Percentiles rank a stretch among this genome's conserved stretches.
Conservation (phyloP, 2,329 filamentous ascomycete genomes). For the Cordyceps fumosorosea region DNA sequence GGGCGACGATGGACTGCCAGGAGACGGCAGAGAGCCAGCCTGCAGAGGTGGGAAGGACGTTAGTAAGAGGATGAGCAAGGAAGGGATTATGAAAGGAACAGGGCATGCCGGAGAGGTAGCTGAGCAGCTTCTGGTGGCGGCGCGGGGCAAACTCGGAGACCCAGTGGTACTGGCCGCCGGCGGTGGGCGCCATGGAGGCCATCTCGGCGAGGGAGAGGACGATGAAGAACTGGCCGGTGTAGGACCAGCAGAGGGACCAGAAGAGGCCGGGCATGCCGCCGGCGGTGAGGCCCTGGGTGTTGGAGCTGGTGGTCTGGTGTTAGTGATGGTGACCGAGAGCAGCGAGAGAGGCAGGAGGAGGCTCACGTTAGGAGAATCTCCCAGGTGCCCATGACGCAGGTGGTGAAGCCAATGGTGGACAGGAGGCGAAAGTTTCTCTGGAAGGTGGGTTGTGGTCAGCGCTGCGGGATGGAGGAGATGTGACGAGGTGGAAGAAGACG, state of each 20-base stretch:
- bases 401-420: constrained; percentile 12
- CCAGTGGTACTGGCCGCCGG: constrained; percentile 52
- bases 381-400: constrained; percentile 12
- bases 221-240: constrained; percentile 9
- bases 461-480: neutral
- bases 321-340: neutral
- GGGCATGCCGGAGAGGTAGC: constrained; percentile 34
- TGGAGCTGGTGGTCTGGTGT: neutral
- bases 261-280: constrained; percentile 17
- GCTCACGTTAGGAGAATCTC: constrained; percentile 9
- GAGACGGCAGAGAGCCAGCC: constrained; percentile 40
- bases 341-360: neutral
- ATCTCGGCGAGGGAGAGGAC: constrained; percentile 24
- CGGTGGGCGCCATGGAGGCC: constrained; percentile 36
- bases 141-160: constrained; percentile 43
- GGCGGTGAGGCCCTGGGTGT: constrained; percentile 16
- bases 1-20: constrained; percentile 37
- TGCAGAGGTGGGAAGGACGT: neutral
- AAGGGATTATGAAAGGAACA: neutral
- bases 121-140: constrained; percentile 43
- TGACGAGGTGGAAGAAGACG: neutral
- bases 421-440: constrained; percentile 9
- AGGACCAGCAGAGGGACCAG: constrained; percentile 17
- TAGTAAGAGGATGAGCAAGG: neutral
- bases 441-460: neutral